These are phyloP conservation scores for Hygrophila difformis DNA, from an alignment of 257 asterid species.

Conservation along the genomic window DNA sequence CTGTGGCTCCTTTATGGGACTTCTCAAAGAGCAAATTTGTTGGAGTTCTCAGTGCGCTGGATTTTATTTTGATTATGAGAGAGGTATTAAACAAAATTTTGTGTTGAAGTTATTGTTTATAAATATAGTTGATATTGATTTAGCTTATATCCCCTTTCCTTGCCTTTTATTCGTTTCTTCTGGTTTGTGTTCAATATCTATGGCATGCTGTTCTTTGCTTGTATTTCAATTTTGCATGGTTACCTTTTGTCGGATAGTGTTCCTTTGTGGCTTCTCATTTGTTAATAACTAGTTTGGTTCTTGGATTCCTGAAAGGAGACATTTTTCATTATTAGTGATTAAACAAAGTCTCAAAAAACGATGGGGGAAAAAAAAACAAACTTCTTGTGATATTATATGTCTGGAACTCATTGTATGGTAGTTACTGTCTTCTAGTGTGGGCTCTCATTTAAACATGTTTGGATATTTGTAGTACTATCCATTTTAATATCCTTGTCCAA, in stretches of 20 bases:
- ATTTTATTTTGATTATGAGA: slow-evolving; percentile 81
- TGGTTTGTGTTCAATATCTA: neutral
- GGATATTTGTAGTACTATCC: neutral
- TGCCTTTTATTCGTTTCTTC: neutral
- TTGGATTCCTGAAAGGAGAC: too few relatives aligned
- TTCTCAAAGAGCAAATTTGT: slow-evolving; percentile 65
- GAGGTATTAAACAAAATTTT: slow-evolving; percentile 54
- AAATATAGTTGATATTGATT: neutral
- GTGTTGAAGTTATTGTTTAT: slow-evolving; percentile 7
- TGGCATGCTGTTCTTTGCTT: too few relatives aligned
- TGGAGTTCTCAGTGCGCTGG: slow-evolving; percentile 83
- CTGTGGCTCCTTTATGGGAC: slow-evolving; percentile 85
- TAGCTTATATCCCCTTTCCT: neutral
- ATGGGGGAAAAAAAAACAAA: too few relatives aligned
- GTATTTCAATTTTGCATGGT: too few relatives aligned
- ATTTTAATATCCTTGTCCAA: neutral
- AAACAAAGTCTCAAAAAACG: too few relatives aligned
- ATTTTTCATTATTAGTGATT: too few relatives aligned
- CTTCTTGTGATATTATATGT: too few relatives aligned
- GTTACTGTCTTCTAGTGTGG: neutral
- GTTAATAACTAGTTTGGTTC: too few relatives aligned
- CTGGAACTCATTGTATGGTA: too few relatives aligned
- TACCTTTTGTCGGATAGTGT: too few relatives aligned
- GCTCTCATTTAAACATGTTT: neutral
- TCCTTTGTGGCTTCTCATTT: too few relatives aligned